Base-by-base conservation (phyloP, 2,329 filamentous ascomycete species). In the Ophiostoma himal-ulmi region DNA sequence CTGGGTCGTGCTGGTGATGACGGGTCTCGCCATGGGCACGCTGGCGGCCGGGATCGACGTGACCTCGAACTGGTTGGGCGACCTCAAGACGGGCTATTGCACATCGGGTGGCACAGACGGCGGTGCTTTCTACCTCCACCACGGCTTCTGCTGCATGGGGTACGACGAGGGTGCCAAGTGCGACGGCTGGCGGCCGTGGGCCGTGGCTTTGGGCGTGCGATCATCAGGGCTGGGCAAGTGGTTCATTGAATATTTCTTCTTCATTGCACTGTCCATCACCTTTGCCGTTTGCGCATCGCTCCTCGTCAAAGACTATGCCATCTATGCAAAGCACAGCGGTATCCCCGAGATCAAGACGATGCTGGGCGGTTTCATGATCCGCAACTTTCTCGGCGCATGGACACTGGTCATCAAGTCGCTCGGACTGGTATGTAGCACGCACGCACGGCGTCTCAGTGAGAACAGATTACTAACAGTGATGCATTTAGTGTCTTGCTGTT, bases 261-360 rank as follows among this genome's bases (percentile, higher is more conserved):
- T 94, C 77, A 81, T 94, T 71, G 71, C 90, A n/a, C 90, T 94
- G 76, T 95, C 93, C 69, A 93, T 94, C 11, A 75, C 91, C 8
- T 94, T 96, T 77, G 94, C 94, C 36, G 83, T 88, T 52, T 87
- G 85, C 71, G 93, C 95, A 11, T 92, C 91, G 69, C 78, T 94
- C 69, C 82, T 98, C 69, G 94, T 98, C 17, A 88, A 90, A 75
- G 88, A 90, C 75, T 98, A 94, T 79, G 93, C 92, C 34, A 84
- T 91, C 5, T 92, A 97, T 80, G 94, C 94, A 67, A 94, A 91
- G 78, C 94, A 98, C 77, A 97, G 93, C 78, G 94, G 94, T 80
- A 97, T 99, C 75, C 93, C 94, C 6, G 94, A 99, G 82, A 96
- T 99, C 81, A 99, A 99, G 83, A 97, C 94, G 2, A 88, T 99